Evolutionary conservation across 495 filamentous ascomycete genomes (phyloP).

Genomic region (Neurospora tetrasperma): DNA sequence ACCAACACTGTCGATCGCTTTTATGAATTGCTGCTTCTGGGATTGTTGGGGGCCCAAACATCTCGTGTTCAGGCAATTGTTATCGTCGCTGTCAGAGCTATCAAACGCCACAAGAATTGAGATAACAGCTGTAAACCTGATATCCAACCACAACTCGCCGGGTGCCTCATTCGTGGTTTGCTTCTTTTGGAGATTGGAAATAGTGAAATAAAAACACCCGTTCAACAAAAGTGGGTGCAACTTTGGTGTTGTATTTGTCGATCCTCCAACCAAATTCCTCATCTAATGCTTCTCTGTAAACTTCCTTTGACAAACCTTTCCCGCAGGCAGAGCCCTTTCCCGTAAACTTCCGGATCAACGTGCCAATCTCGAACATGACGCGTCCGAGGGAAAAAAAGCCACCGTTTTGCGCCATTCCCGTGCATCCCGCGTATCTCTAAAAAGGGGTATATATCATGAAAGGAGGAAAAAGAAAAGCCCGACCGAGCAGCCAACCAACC

Average conservation of each 20-base stretch:
- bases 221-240: background rate
- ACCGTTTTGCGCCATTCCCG: background rate
- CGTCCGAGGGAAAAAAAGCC: background rate
- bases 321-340: background rate
- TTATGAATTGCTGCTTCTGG: background rate
- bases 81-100: background rate
- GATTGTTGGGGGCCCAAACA: background rate
- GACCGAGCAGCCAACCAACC: background rate
- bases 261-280: background rate
- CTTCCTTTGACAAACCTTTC: background rate
- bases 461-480: background rate
- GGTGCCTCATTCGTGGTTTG: background rate
- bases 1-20: background rate
- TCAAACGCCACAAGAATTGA: background rate
- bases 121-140: background rate
- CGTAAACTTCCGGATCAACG: background rate
- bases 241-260: background rate
- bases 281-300: background rate
- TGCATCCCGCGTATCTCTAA: background rate
- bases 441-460: background rate
- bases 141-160: background rate
- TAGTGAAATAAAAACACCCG: background rate
- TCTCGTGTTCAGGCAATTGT: background rate
- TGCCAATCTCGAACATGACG: background rate
- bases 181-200: background rate